Percentiles rank a stretch among this genome's conserved stretches.
These are phyloP conservation scores for Tremella yokohamensis DNA, from an alignment of 768 basidiomycete species.

Conservation along the genomic window DNA sequence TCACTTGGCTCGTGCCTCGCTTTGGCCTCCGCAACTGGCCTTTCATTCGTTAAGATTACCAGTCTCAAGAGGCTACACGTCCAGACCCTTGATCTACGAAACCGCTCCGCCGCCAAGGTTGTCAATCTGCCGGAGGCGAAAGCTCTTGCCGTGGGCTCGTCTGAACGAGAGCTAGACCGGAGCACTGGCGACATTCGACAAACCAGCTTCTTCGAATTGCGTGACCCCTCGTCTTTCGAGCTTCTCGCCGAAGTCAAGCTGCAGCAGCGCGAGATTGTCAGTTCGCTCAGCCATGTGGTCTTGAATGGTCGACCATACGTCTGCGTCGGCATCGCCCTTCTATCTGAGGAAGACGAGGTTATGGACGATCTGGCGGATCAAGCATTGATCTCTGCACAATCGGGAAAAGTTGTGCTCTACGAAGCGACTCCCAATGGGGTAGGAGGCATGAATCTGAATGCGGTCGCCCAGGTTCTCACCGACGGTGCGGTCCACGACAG, in stretches of 20 bases:
- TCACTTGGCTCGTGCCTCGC: conserved; percentile 32
- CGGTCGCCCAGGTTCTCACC: conserved; percentile 13
- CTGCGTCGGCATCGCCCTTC: conserved; percentile 42
- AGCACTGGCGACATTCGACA: conserved; percentile 40
- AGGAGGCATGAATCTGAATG: conserved; percentile 8
- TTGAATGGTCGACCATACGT: conserved; percentile 33
- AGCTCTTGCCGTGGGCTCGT: conserved; percentile 22
- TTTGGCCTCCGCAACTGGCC: conserved; percentile 20
- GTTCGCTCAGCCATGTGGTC: conserved; percentile 24
- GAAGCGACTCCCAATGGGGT: conserved; percentile 12
- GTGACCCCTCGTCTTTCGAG: conserved; percentile 26
- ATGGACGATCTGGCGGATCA: conserved; percentile 16
- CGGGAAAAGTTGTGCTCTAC: conserved; percentile 29
- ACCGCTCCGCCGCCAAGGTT: conserved; percentile 29
- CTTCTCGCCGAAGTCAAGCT: conserved; percentile 32
- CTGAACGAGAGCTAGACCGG: conserved; percentile 29
- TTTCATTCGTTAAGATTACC: conserved; percentile 34
- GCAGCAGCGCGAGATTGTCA: conserved; percentile 36
- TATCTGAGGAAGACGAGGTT: conserved; percentile 30
- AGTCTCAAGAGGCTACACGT: conserved; percentile 48
- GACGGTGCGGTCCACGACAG: conserved; percentile 42
- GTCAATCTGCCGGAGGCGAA: conserved; percentile 14
- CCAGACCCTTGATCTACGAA: conserved; percentile 38
- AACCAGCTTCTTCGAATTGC: conserved; percentile 33
- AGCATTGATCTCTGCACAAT: conserved; percentile 18